Evolutionary conservation across 2,329 filamentous ascomycete species (phyloP).

Genomic region (Fusarium chlamydosporum): DNA sequence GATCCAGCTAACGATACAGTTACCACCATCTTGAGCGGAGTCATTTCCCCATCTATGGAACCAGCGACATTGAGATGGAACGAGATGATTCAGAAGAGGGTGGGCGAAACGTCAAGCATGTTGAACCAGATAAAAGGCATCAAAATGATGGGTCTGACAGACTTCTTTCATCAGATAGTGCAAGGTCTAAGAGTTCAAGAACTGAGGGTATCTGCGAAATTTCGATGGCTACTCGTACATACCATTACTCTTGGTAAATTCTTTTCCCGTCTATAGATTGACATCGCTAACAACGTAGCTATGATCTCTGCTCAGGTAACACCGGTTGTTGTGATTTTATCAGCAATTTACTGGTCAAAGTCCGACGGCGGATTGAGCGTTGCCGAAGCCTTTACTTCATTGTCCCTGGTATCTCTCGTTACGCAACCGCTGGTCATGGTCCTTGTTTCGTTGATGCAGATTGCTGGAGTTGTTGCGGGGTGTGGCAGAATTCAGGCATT

Average conservation of each 20-base stretch:
- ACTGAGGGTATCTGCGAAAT: conserved; percentile 57
- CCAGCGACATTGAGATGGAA: conserved; percentile 58
- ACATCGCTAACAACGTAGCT: conserved; percentile 27
- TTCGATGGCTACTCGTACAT: conserved; percentile 55
- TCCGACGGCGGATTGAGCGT: conserved; percentile 51
- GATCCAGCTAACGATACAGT: conserved; percentile 18
- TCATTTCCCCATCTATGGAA: conserved; percentile 51
- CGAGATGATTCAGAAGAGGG: conserved; percentile 57
- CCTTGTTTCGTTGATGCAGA: conserved; percentile 53
- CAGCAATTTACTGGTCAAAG: conserved; percentile 54
- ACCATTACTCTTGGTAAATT: conserved; percentile 51
- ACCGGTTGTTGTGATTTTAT: conserved; percentile 54
- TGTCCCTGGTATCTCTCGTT: conserved; percentile 56
- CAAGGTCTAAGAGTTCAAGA: conserved; percentile 57
- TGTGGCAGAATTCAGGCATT: conserved; percentile 55
- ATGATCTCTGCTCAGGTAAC: conserved; percentile 52
- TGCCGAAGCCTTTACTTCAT: conserved; percentile 55
- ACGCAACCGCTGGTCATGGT: conserved; percentile 54
- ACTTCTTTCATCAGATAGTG: conserved; percentile 52
- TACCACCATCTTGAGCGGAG: conserved; percentile 39
- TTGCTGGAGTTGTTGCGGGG: conserved; percentile 54
- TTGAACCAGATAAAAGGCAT: conserved; percentile 60
- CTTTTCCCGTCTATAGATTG: accelerated
- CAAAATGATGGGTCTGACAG: conserved; percentile 61
- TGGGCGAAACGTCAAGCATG: conserved; percentile 58